Percentiles rank a stretch among this genome's conserved stretches.
Conservation (phyloP, 129 eudicot species). For the Pittosporum tobira region DNA sequence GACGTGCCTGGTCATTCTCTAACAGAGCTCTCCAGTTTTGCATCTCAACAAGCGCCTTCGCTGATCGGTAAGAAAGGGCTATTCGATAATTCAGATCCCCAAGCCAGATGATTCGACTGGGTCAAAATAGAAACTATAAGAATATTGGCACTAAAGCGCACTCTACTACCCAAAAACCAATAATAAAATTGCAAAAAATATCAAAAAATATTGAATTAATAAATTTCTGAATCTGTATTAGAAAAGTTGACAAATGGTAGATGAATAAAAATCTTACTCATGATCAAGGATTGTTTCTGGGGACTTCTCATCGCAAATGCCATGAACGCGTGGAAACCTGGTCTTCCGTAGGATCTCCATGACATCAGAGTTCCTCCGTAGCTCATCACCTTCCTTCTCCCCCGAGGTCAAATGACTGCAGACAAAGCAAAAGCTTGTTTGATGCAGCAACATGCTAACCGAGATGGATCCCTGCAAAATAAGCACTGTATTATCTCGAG, state of each 20-base stretch:
- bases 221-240: not conserved
- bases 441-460: conserved; percentile 81
- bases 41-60: conserved; percentile 93
- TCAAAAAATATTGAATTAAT: too few relatives aligned
- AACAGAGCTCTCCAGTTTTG: conserved; percentile 95
- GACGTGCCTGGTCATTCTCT: conserved; percentile 81
- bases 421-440: conserved; percentile 94
- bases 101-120: conserved; percentile 92
- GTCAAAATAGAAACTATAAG: conserved; percentile 16
- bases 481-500: not conserved
- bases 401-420: conserved; percentile 94
- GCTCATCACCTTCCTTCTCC: conserved; percentile 83
- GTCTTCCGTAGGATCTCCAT: conserved; percentile 87
- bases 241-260: too few relatives aligned
- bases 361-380: conserved; percentile 83
- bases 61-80: conserved; percentile 87
- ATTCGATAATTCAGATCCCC: conserved; percentile 96
- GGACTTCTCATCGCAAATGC: conserved; percentile 53
- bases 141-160: not conserved
- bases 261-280: conserved; percentile 50
- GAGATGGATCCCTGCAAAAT: conserved; percentile 85
- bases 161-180: too few relatives aligned
- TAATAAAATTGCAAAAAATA: too few relatives aligned
- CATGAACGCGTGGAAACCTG: conserved; percentile 72
- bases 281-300: conserved; percentile 82